A percentile compares a stretch with the other conserved stretches of the same genome.
phyloP scores from a whole-genome alignment of 257 asterid species.

The Osmanthus fragrans region DNA sequence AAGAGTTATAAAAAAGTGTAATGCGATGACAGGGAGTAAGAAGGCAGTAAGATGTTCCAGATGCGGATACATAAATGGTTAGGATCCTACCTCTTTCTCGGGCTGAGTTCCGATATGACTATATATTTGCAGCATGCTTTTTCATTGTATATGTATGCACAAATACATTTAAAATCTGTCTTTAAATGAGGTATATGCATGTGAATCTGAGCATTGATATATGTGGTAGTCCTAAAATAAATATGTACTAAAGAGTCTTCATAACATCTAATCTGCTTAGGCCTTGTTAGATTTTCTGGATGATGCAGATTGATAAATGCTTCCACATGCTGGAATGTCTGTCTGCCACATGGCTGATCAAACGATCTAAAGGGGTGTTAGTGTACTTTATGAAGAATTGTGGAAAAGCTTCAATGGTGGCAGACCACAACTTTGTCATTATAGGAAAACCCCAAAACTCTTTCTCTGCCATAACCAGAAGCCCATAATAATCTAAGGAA shows the following conservation, averaged over 20 bases:
- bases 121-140: neutral
- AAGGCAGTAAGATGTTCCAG: constrained; percentile 54
- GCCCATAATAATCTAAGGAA: neutral
- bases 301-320: neutral
- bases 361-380: neutral
- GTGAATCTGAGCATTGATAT: neutral
- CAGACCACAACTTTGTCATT: neutral
- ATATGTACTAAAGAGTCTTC: neutral
- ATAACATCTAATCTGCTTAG: constrained; percentile 1
- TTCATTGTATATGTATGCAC: neutral
- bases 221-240: neutral
- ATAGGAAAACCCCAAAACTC: neutral
- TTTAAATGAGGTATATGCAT: neutral
- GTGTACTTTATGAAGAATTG: neutral
- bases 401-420: neutral
- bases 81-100: constrained; percentile 23
- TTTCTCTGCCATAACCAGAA: neutral
- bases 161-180: neutral
- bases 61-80: constrained; percentile 80
- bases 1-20: constrained; percentile 62
- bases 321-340: neutral
- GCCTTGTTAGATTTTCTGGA: neutral
- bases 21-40: constrained; percentile 49
- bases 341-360: neutral
- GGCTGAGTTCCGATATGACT: neutral